Evolutionary conservation across 306 rosid species (phyloP), one percentile per base, ranked within the genome.

Genomic region (Dalbergia cochinchinensis): DNA sequence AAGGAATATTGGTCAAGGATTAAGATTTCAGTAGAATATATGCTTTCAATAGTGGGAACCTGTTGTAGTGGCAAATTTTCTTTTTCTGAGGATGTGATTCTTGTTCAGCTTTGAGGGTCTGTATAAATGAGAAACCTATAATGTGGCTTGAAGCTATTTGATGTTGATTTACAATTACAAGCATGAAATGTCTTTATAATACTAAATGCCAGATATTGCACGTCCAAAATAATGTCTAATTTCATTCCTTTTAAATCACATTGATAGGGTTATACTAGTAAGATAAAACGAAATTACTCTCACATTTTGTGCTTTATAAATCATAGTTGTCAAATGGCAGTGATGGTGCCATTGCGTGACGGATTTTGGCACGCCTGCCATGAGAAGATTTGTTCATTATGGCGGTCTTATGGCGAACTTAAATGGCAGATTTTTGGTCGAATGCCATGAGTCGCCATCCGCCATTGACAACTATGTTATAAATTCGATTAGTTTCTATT

Each of bases 51-150:
- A 3, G 48, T 51, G 8, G 53, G 60, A 54, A 53, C 41, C 48
- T 71, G 51, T 19, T 70, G 12, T 54, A 33, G 35, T 20, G 54
- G 11, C 16, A 15, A 42, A 11, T n/a, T 53, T 31, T 63, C 50
- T 39, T 34, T 72, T 39, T 60, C 26, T 18, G 64, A 77, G 73
- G 59, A 35, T 54, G 48, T 71, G 75, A 35, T 44, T 77, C 15
- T 20, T 33, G 16, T 64, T 55, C 39, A 50, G 62, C 35, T 69
- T 15, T 59, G 5, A 74, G 69, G 59, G 65, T 78, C 57, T 57
- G 8, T 53, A 60, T 47, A 80, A 64, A 33, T 70, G 45, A 22
- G 78, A 75, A 63, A 37, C 76, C 54, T 80, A 22, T 71, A 41
- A 34, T 37, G 19, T 65, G 76, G 31, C 45, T 16, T 78, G 70